These are phyloP conservation scores for Tetracladium setigerum DNA, from an alignment of 495 filamentous ascomycete genomes.

Conservation along the genomic window DNA sequence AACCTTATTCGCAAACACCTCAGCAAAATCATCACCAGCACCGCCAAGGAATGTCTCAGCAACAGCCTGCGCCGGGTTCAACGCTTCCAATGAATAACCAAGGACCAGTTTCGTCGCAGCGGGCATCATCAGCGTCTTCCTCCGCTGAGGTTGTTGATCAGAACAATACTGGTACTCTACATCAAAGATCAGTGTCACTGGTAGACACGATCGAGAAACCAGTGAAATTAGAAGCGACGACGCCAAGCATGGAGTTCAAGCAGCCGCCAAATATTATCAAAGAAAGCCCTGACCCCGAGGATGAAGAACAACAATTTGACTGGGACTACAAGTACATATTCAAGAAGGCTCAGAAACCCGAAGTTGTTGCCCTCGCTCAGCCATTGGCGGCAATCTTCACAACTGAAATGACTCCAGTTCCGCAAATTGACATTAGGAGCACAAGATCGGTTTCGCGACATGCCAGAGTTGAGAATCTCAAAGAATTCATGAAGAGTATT, in stretches of 20 bases:
- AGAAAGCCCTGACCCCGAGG: constrained; percentile 7
- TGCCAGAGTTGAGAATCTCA: constrained; percentile 35
- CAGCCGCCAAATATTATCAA: background rate
- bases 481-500: constrained; percentile 34
- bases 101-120: background rate
- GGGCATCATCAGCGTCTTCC: no score
- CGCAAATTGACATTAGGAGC: background rate
- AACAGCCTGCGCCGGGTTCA: background rate
- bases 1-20: constrained; percentile 7
- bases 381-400: constrained; percentile 31
- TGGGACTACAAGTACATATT: constrained; percentile 36
- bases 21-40: constrained; percentile 7
- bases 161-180: background rate
- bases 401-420: constrained; percentile 23
- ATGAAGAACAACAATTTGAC: constrained; percentile 27
- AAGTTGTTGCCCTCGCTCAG: constrained; percentile 26
- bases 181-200: background rate
- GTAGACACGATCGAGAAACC: background rate
- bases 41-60: background rate
- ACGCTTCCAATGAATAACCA: background rate
- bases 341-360: constrained; percentile 14
- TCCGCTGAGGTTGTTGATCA: background rate
- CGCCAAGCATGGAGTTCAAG: background rate
- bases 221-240: background rate
- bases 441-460: constrained; percentile 32